Conservation (phyloP, 2,329 filamentous ascomycete species). For the Aotearoamyces nothofagi region DNA sequence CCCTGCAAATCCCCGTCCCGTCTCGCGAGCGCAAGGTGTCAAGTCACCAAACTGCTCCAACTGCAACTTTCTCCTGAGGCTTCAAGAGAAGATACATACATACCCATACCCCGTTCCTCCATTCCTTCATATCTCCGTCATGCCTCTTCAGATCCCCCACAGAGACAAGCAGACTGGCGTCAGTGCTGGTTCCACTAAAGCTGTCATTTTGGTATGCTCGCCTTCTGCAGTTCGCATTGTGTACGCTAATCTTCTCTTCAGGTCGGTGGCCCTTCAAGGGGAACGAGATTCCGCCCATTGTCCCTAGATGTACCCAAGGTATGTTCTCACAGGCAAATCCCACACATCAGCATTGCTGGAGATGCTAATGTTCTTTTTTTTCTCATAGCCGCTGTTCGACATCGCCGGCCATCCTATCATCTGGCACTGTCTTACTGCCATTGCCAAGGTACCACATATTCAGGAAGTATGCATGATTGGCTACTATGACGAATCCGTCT, state of each 20-base stretch:
- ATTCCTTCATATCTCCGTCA: too few species aligned
- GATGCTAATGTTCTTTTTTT: slow-evolving; percentile 7
- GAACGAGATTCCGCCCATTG: slow-evolving; percentile 87
- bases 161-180: slow-evolving; percentile 34
- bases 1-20: too few species aligned
- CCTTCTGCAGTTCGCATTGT: slow-evolving; percentile 1
- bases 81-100: too few species aligned
- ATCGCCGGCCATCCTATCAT: slow-evolving; percentile 97
- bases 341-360: slow-evolving; percentile 9
- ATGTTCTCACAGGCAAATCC: slow-evolving; percentile 17
- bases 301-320: slow-evolving; percentile 95
- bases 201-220: slow-evolving; percentile 65
- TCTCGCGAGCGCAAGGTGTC: too few species aligned
- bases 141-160: slow-evolving; percentile 28
- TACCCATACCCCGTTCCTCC: too few species aligned
- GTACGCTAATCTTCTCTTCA: slow-evolving; percentile 24
- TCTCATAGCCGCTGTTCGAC: slow-evolving; percentile 75
- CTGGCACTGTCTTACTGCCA: slow-evolving; percentile 88
- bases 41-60: too few species aligned
- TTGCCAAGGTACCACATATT: slow-evolving; percentile 81
- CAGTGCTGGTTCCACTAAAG: slow-evolving; percentile 57
- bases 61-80: too few species aligned
- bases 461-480: slow-evolving; percentile 96
- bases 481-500: slow-evolving; percentile 95
- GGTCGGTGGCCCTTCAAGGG: slow-evolving; percentile 91